Evolutionary conservation across 2,329 filamentous ascomycete genomes (phyloP), one percentile per base, ranked within the genome.

Genomic region (Alternaria sp.): DNA sequence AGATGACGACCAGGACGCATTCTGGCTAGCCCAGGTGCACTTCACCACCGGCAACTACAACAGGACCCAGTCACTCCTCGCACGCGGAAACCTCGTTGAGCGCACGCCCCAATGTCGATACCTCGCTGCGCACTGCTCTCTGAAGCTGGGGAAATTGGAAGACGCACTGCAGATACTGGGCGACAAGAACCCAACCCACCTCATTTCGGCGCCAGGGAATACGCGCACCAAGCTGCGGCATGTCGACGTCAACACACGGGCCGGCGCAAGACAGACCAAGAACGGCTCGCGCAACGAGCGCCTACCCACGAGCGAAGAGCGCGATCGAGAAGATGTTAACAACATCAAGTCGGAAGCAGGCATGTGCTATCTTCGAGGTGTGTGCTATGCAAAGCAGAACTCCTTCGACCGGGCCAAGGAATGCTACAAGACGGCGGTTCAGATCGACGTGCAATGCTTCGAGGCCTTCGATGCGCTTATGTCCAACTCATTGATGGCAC

Each of bases 401-500:
- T 92, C 95, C 25, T 98, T 98, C 74, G 96, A 99, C 78, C 90
- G 93, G 32, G 96, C 96, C 56, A 97, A 97, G 79, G 94, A 98
- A 74, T 98, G 96, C 82, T 99, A 98, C 86, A 98, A 97, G 83
- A 93, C 97, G 74, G 96, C 96, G 2, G 93, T 98, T 49, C 89
- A 92, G 65, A 97, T 99, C 75, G 96, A 99, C 77, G 94, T 98
- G 4, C 94, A 97, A 79, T 99, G 96, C 81, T 98, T 97, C 77
- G 96, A 99, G 81, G 96, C 96, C 0, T 98, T 99, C 76, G 94
- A 97, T 73, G 94, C 98, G 83, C 87, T 99, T 59, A 97, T 98
- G 90, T 93, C 93, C 82, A 99, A 99, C 82, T 92, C 92, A 19
- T 86, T 99, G 65, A 91, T 99, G 88, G 88, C 88, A 21, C 93